These are phyloP conservation scores for Setaria italica DNA, from an alignment of 202 grass and related monocot species.

Conservation along the genomic window DNA sequence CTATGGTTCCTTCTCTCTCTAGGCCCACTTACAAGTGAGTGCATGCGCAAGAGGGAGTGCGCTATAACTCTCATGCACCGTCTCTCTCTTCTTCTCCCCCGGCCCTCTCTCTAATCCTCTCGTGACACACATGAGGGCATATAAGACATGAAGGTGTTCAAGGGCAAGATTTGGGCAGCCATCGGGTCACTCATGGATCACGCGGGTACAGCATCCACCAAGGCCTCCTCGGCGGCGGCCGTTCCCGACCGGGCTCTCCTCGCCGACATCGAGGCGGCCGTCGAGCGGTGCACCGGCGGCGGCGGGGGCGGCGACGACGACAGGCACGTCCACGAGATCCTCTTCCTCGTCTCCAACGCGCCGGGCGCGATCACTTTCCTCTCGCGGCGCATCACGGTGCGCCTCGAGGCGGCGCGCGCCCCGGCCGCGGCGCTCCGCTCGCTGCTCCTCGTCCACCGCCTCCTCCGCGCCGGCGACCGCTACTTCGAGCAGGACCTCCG, in stretches of 20 bases:
- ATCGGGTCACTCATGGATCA: slow-evolving; percentile 83
- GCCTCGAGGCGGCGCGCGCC: slow-evolving; percentile 58
- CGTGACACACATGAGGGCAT: slow-evolving; percentile 46
- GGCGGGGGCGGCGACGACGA: slow-evolving; percentile 46
- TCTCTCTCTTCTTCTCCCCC: slow-evolving; percentile 33
- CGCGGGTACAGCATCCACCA: slow-evolving; percentile 18
- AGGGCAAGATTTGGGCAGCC: slow-evolving; percentile 75
- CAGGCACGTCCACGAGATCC: slow-evolving; percentile 78
- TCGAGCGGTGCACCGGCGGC: slow-evolving; percentile 65
- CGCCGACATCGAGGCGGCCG: slow-evolving; percentile 69
- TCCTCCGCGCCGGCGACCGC: slow-evolving; percentile 87
- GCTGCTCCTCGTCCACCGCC: slow-evolving; percentile 82
- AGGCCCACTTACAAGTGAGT: slow-evolving; percentile 42
- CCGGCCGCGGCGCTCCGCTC: slow-evolving; percentile 62
- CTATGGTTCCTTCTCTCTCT: background rate
- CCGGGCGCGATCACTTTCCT: slow-evolving; percentile 94
- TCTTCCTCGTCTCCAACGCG: slow-evolving; percentile 91
- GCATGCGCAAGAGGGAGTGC: slow-evolving; percentile 25
- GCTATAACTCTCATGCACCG: slow-evolving; percentile 61
- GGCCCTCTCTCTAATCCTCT: slow-evolving; percentile 20
- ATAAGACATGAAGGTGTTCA: slow-evolving; percentile 86
- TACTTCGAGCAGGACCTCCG: slow-evolving; percentile 94
- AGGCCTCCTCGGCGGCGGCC: slow-evolving; percentile 7
- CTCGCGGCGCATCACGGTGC: slow-evolving; percentile 71
- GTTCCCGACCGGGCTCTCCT: slow-evolving; percentile 59